Percentiles rank a stretch among this genome's conserved stretches.
phyloP scores from a whole-genome alignment of 306 rosid species.

The Adenanthera pavonina region DNA sequence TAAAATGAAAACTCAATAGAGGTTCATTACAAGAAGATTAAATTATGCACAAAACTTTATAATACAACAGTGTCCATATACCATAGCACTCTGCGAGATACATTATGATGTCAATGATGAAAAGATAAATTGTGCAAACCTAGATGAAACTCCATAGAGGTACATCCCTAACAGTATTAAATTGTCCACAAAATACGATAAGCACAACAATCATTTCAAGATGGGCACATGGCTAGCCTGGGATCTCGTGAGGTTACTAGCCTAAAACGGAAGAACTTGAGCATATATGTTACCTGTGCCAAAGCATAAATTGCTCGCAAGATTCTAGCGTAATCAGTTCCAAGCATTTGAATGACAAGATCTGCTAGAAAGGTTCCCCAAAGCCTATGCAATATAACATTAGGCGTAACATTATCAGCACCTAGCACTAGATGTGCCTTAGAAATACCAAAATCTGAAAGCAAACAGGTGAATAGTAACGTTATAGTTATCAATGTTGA shows the following conservation, averaged over 20 bases:
- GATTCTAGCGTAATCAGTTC: slow-evolving; percentile 96
- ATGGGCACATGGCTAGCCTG: slow-evolving; percentile 20
- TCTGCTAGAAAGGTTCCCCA: slow-evolving; percentile 97
- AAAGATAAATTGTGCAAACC: neutral
- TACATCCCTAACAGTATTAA: neutral
- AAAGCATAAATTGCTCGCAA: slow-evolving; percentile 89
- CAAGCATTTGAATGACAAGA: slow-evolving; percentile 93
- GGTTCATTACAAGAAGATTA: slow-evolving; percentile 1
- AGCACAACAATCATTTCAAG: slow-evolving; percentile 29
- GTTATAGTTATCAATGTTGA: neutral
- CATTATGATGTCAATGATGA: slow-evolving; percentile 18
- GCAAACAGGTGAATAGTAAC: neutral
- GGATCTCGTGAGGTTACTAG: slow-evolving; percentile 22
- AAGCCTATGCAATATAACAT: slow-evolving; percentile 61
- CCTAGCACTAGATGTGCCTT: slow-evolving; percentile 7
- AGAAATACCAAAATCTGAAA: slow-evolving; percentile 7
- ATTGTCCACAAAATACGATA: slow-evolving; percentile 5
- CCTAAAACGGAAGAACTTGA: slow-evolving; percentile 31
- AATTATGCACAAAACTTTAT: neutral
- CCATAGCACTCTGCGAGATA: slow-evolving; percentile 3
- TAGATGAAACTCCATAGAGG: neutral
- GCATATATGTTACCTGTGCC: slow-evolving; percentile 71
- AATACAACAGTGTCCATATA: slow-evolving; percentile 24
- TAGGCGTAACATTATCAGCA: slow-evolving; percentile 35
- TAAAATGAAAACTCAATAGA: neutral